Evolutionary conservation across 2,329 filamentous ascomycete genomes (phyloP).

Genomic region (Claviceps pazoutovae): DNA sequence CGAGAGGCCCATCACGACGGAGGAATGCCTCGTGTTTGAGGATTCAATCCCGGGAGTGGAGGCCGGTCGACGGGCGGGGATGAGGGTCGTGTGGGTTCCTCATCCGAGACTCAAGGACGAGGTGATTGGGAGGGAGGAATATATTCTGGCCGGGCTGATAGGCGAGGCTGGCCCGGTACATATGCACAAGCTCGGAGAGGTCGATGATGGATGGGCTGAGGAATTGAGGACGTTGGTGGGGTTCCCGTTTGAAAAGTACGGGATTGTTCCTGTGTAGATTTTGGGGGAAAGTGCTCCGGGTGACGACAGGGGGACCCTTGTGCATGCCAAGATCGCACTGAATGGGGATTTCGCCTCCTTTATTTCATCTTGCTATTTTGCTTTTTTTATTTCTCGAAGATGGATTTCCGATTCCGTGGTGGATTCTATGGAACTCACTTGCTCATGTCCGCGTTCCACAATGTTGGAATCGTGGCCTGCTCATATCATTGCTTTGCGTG

Average conservation of each 20-base stretch:
- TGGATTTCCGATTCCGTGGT: background rate
- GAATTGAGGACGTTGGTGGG: slow-evolving; percentile 34
- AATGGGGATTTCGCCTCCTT: no score
- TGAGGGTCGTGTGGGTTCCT: slow-evolving; percentile 89
- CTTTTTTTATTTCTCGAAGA: background rate
- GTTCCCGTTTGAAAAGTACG: slow-evolving; percentile 46
- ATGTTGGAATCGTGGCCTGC: no score
- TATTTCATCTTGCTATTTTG: background rate
- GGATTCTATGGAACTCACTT: no score
- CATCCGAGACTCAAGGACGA: slow-evolving; percentile 66
- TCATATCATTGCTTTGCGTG: no score
- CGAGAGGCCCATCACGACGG: slow-evolving; percentile 54
- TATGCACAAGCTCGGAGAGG: slow-evolving; percentile 40
- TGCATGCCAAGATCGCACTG: no score
- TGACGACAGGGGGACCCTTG: no score
- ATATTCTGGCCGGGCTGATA: slow-evolving; percentile 72
- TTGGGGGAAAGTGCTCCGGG: background rate
- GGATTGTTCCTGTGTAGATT: slow-evolving; percentile 30
- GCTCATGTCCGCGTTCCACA: no score
- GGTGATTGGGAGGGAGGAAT: slow-evolving; percentile 60
- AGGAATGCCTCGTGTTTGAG: slow-evolving; percentile 92
- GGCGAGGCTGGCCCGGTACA: slow-evolving; percentile 49
- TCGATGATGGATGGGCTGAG: slow-evolving; percentile 48
- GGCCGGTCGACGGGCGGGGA: slow-evolving; percentile 76
- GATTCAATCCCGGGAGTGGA: slow-evolving; percentile 91